These are phyloP conservation scores for Barnettozyma botsteinii DNA, from an alignment of 805 yeast genomes.

Conservation along the genomic window DNA sequence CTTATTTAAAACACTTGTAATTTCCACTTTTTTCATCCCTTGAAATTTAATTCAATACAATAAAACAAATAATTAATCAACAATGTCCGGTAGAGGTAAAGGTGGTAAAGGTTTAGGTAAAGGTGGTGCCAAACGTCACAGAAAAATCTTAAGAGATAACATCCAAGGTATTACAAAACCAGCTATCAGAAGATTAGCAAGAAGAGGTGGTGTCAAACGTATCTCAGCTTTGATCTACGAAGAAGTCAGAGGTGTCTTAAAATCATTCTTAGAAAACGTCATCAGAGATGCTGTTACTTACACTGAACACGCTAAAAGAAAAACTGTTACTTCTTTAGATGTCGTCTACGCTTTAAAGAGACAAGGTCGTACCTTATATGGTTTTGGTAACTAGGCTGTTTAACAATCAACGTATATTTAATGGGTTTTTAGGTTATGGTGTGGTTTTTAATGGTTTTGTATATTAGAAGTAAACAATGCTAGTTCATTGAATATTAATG, in stretches of 20 bases:
- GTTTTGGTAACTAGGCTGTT: slow-evolving; percentile 94
- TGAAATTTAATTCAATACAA: slow-evolving; percentile 5
- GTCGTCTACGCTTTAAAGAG: slow-evolving; percentile 99
- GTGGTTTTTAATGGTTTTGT: slow-evolving; percentile 8
- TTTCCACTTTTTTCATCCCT: not conserved
- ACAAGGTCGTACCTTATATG: slow-evolving; percentile 99
- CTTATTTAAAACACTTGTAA: not conserved
- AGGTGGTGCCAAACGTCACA: slow-evolving; percentile 99
- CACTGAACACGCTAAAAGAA: slow-evolving; percentile 99
- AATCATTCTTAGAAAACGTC: slow-evolving; percentile 93
- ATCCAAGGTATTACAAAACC: slow-evolving; percentile 99
- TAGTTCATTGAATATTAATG: slow-evolving; percentile 3
- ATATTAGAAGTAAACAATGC: slow-evolving; percentile 11
- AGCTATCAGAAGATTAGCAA: slow-evolving; percentile 99
- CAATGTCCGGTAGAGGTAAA: slow-evolving; percentile 98
- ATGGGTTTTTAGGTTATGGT: slow-evolving; percentile 2
- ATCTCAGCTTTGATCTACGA: slow-evolving; percentile 97
- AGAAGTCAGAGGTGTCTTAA: slow-evolving; percentile 96
- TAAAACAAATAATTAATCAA: slow-evolving; percentile 25
- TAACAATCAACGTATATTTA: slow-evolving; percentile 6
- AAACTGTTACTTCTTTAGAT: slow-evolving; percentile 98
- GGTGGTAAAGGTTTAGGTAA: slow-evolving; percentile 99
- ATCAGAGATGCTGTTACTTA: slow-evolving; percentile 99
- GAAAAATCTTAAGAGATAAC: slow-evolving; percentile 99
- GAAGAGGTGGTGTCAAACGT: slow-evolving; percentile 99